phyloP scores from a whole-genome alignment of 495 filamentous ascomycete species.

The Penicillium cosmopolitanum region DNA sequence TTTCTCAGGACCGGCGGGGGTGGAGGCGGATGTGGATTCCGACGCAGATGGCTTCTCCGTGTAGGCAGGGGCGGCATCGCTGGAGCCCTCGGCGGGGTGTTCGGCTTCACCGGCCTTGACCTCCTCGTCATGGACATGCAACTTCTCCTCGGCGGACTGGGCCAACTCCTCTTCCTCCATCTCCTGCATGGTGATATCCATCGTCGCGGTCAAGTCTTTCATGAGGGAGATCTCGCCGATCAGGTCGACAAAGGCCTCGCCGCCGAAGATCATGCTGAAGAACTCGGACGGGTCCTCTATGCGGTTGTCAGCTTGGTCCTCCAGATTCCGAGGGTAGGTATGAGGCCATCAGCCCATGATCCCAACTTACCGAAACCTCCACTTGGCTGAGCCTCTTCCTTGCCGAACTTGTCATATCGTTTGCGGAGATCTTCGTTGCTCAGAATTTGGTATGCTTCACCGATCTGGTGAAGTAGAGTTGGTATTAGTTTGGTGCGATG shows the following conservation, averaged over 20 bases:
- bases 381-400: constrained; percentile 83
- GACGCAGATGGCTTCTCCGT: constrained; percentile 17
- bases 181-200: constrained; percentile 84
- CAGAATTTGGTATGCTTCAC: constrained; percentile 97
- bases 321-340: neutral
- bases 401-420: constrained; percentile 95
- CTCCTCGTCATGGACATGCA: constrained; percentile 49
- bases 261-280: constrained; percentile 98
- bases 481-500: too few relatives aligned
- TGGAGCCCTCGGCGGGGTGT: neutral
- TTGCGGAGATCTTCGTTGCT: constrained; percentile 82
- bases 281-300: constrained; percentile 93
- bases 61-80: constrained; percentile 19
- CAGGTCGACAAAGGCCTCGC: constrained; percentile 90
- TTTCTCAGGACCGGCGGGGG: constrained; percentile 25
- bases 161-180: constrained; percentile 68
- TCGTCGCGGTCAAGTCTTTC: constrained; percentile 86
- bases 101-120: constrained; percentile 36
- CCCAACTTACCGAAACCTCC: constrained; percentile 76
- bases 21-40: constrained; percentile 23
- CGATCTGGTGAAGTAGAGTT: constrained; percentile 59
- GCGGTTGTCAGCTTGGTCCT: neutral
- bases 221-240: constrained; percentile 92
- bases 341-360: neutral
- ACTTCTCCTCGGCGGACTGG: constrained; percentile 53